Evolutionary conservation across 2,329 filamentous ascomycete species (phyloP), one percentile per base, ranked within the genome.

Genomic region (Diaporthe citri): DNA sequence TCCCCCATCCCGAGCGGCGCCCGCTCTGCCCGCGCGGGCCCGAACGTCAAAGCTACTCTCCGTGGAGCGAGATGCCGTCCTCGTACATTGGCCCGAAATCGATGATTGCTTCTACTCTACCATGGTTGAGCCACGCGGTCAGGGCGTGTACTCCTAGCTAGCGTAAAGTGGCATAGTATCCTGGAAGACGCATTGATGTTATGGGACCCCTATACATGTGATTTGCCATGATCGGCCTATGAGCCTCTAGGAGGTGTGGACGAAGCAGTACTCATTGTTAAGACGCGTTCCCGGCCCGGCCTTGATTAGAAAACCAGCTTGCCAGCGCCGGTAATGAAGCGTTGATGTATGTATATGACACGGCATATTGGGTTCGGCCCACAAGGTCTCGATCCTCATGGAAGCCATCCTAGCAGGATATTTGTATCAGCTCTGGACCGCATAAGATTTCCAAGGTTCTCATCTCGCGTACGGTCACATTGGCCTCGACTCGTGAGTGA

Each of bases 31-130:
- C 46, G 46, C 46, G 48, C 64, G 64, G 64, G 64, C 64, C 64
- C 64, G 48, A 69, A 69, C 48, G 64, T 55, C 64, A 55, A 69
- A 69, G 64, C 31, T 55, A 41, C 64, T 69, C 64, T 36, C 64
- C 34, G 64, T 41, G 46, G 46, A 28, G 46, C n/a, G 13, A 69
- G 46, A 41, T 41, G 15, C 46, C 64, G n/a, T 41, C 34, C 48
- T 55, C 46, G 31, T 64, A 15, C 60, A 46, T 66, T 66, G 20
- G 20, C 25, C 46, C n/a, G 60, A 48, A 59, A 25, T 9, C 15
- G 59, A 28, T 51, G 64, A 25, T 28, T 52, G n/a, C 22, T 13
- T 67, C 31, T 17, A 5, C 15, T 52, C 46, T 52, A 67, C 64
- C 64, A 67, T 52, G 64, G 46, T 67, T 39, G 46, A 67, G 31